These are phyloP conservation scores for Berberis vulgaris DNA, from an alignment of 164 flowering plant genomes.

Conservation along the genomic window DNA sequence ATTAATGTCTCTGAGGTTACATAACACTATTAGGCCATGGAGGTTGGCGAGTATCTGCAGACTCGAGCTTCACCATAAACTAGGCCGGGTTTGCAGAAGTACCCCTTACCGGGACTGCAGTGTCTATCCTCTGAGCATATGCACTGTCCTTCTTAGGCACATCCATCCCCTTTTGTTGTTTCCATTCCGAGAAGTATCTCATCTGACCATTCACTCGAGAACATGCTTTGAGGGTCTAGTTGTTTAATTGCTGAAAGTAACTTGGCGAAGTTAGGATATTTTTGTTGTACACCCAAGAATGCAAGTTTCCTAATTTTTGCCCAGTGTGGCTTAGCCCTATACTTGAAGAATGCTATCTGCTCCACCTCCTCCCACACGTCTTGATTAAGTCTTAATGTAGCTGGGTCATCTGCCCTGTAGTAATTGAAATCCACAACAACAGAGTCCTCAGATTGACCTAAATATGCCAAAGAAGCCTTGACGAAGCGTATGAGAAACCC, in stretches of 20 bases:
- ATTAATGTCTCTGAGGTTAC: no score
- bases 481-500: constrained; percentile 70
- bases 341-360: constrained; percentile 82
- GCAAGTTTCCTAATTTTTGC: constrained; percentile 74
- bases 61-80: no score
- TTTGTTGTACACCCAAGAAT: constrained; percentile 47
- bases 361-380: constrained; percentile 82
- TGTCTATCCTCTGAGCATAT: no score
- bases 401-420: constrained; percentile 52
- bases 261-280: constrained; percentile 41
- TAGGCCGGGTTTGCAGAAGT: no score
- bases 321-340: constrained; percentile 83
- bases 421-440: constrained; percentile 79
- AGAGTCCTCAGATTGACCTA: constrained; percentile 74
- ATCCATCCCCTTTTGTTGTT: constrained; percentile 38
- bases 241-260: constrained; percentile 50
- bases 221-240: constrained; percentile 49
- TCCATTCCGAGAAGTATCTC: constrained; percentile 42
- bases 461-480: constrained; percentile 52
- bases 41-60: no score
- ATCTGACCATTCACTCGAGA: constrained; percentile 68
- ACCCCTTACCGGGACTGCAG: no score
- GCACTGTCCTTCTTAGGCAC: constrained; percentile 61
- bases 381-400: constrained; percentile 60
- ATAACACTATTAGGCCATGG: no score